phyloP scores from a whole-genome alignment of 2,329 filamentous ascomycete species.

The Botryotinia globosa region DNA sequence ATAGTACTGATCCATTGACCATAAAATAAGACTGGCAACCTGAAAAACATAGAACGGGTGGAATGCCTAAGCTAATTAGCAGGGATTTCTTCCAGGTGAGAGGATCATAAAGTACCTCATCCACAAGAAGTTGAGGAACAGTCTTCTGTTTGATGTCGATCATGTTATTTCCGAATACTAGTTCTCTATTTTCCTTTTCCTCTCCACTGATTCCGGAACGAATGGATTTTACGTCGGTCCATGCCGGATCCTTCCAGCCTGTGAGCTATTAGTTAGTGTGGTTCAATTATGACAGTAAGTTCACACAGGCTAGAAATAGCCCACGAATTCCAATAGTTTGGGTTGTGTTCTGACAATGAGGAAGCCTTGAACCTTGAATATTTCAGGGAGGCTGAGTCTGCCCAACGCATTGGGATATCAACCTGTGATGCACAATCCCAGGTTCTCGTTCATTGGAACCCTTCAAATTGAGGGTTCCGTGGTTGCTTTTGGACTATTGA shows the following conservation, averaged over 20 bases:
- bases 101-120: slow-evolving; percentile 61
- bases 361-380: background rate
- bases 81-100: slow-evolving; percentile 10
- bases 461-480: background rate
- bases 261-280: background rate
- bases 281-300: background rate
- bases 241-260: slow-evolving; percentile 84
- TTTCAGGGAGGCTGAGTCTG: background rate
- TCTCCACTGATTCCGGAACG: slow-evolving; percentile 82
- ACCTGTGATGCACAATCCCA: background rate
- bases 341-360: background rate
- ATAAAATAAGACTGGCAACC: slow-evolving; percentile 87
- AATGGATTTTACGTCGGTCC: slow-evolving; percentile 74
- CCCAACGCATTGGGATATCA: background rate
- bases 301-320: background rate
- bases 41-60: slow-evolving; percentile 99
- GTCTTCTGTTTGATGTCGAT: slow-evolving; percentile 95
- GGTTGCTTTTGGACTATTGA: background rate
- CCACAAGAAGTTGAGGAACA: slow-evolving; percentile 75
- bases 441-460: background rate
- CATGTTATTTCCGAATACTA: slow-evolving; percentile 83
- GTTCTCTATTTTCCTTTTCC: slow-evolving; percentile 77
- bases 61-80: slow-evolving; percentile 70
- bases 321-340: background rate
- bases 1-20: slow-evolving; percentile 95